phyloP scores from a whole-genome alignment of 805 yeast genomes.

The Lipomyces starkeyi region DNA sequence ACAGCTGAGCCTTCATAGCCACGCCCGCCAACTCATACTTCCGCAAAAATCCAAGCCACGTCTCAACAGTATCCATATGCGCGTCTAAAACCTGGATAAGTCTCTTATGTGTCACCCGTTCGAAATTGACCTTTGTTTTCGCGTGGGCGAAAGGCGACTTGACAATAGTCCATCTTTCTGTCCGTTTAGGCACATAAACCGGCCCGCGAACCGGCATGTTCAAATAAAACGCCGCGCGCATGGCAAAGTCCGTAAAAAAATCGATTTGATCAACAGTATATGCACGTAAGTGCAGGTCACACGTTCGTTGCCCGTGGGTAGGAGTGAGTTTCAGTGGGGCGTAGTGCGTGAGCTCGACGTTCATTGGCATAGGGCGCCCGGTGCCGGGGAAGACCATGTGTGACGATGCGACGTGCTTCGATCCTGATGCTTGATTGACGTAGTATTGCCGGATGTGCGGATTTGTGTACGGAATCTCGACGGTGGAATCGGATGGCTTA shows the following conservation, averaged over 20 bases:
- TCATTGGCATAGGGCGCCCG: slow-evolving; percentile 75
- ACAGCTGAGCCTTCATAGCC: slow-evolving; percentile 77
- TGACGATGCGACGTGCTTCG: slow-evolving; percentile 20
- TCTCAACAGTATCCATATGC: slow-evolving; percentile 80
- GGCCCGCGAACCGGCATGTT: slow-evolving; percentile 87
- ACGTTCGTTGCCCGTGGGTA: slow-evolving; percentile 75
- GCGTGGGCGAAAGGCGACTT: slow-evolving; percentile 94
- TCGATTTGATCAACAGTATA: slow-evolving; percentile 73
- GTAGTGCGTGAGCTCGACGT: slow-evolving; percentile 78
- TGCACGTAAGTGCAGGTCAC: slow-evolving; percentile 69
- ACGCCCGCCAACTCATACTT: slow-evolving; percentile 83
- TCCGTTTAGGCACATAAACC: slow-evolving; percentile 67
- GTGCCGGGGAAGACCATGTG: slow-evolving; percentile 39
- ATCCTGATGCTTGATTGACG: slow-evolving; percentile 43
- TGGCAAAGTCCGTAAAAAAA: slow-evolving; percentile 80
- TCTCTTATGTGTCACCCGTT: slow-evolving; percentile 82
- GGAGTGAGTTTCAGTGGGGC: slow-evolving; percentile 75
- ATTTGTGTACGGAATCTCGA: not conserved
- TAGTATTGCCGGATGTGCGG: slow-evolving; percentile 11
- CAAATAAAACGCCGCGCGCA: slow-evolving; percentile 87
- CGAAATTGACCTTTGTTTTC: slow-evolving; percentile 91
- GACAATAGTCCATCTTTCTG: slow-evolving; percentile 91
- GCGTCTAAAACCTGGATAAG: slow-evolving; percentile 80
- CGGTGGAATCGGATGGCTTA: not conserved
- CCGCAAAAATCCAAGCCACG: slow-evolving; percentile 76